Base-by-base conservation (phyloP, 352 stramenopile species). In the Globisporangium orthogonon region DNA sequence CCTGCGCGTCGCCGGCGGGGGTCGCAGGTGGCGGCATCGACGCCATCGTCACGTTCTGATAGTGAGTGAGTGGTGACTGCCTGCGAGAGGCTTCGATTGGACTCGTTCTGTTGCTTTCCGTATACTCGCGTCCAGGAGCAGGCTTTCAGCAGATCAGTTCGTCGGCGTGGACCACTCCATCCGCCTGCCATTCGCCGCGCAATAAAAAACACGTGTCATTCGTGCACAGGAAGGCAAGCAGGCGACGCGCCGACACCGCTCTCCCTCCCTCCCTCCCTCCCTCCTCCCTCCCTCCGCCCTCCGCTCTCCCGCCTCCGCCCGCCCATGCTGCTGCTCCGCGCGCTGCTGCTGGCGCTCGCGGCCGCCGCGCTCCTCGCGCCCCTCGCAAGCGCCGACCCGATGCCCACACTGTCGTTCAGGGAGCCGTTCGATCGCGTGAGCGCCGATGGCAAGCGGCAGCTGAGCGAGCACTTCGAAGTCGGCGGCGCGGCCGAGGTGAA, bases 401-500 rank as follows among this genome's bases (percentile, higher is more conserved):
- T 64, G 45, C 15, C 35, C 28, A 46, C 56, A n/a, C 52, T 64
- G 58, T 83, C 71, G 59, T 94, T 91, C 58, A 70, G 58, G 50
- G 71, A 79, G 65, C 82, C 81, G 56, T 94, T 77, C 58, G 66
- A 80, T n/a, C 67, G 73, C 40, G 68, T 91, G 18, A 70, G 82
- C 63, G 58, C 57, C 37, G 50, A 76, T 23, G 81, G 81, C 47
- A 67, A 73, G 43, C 81, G 83, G 29, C 59, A 83, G 66, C 75
- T 94, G 55, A 82, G 69, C 55, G 72, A 84, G 49, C 48, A 70
- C 52, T 74, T 88, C 37, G 50, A 66, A n/a, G 60, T 70, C 35
- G 78, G 81, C 46, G 83, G 83, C 29, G 71, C 70, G 7, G 81
- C 79, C 23, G 78, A 90, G 46, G 78, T 92, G 50, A 88, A 87